Evolutionary conservation across 2,329 filamentous ascomycete species (phyloP).

Genomic region (Falciphora oryzae): DNA sequence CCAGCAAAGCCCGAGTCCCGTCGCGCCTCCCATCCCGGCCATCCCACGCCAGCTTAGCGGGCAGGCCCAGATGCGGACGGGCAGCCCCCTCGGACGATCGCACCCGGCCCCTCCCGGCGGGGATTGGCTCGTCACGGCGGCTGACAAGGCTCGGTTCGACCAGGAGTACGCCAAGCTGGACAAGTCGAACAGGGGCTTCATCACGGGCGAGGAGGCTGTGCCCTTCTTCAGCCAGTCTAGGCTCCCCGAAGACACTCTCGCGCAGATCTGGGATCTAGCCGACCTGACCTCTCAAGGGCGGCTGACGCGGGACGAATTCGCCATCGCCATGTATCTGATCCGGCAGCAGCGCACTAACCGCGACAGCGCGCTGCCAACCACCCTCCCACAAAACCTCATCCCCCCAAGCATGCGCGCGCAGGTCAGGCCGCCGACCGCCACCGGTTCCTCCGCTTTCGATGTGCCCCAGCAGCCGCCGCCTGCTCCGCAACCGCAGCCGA

Average conservation of each 20-base stretch:
- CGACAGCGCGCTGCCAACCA: constrained; percentile 61
- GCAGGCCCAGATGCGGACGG: constrained; percentile 53
- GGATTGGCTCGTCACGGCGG: constrained; percentile 78
- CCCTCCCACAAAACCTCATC: constrained; percentile 74
- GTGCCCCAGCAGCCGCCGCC: constrained; percentile 32
- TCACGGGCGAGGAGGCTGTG: constrained; percentile 92
- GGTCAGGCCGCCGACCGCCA: constrained; percentile 41
- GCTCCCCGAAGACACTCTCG: constrained; percentile 79
- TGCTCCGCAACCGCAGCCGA: constrained; percentile 31
- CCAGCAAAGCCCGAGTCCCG: constrained; percentile 45
- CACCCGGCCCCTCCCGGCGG: constrained; percentile 39
- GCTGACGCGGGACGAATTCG: constrained; percentile 84
- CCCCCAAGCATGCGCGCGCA: constrained; percentile 78
- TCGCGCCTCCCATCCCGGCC: constrained; percentile 52
- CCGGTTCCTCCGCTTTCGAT: constrained; percentile 42
- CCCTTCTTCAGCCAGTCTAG: constrained; percentile 90
- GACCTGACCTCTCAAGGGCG: constrained; percentile 89
- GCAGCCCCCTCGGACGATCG: constrained; percentile 49
- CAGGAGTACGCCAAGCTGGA: constrained; percentile 80
- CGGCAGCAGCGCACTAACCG: constrained; percentile 76
- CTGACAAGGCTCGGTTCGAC: constrained; percentile 86
- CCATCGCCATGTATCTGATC: constrained; percentile 96
- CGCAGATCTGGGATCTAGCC: constrained; percentile 94
- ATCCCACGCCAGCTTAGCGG: constrained; percentile 83
- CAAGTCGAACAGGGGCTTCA: constrained; percentile 71